A percentile compares a stretch with the other conserved stretches of the same genome.
phyloP scores from a whole-genome alignment of 768 basidiomycete species.

The Panaeolus cyanescens region DNA sequence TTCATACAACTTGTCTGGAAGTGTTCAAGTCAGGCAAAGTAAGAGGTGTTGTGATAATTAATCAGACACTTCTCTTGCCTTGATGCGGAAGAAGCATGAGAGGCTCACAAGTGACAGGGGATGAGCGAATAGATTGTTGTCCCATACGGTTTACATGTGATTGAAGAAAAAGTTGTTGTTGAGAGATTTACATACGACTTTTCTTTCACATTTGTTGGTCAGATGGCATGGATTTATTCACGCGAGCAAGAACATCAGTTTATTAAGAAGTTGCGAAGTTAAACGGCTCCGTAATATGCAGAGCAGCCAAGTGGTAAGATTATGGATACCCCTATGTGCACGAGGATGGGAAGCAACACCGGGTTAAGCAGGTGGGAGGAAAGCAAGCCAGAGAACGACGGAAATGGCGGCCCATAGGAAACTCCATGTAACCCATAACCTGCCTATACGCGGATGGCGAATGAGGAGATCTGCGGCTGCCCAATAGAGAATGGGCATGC shows the following conservation, averaged over 20 bases:
- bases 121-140: neutral
- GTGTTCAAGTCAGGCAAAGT: neutral
- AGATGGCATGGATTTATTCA: no score
- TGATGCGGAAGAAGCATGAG: neutral
- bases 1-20: no score
- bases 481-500: constrained; percentile 87
- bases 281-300: no score
- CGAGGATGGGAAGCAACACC: neutral
- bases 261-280: no score
- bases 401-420: constrained; percentile 74
- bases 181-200: neutral
- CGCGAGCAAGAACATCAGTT: no score
- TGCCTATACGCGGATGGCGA: constrained; percentile 48
- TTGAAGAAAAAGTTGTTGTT: neutral
- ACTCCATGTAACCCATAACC: constrained; percentile 77
- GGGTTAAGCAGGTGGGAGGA: constrained; percentile 85
- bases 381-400: constrained; percentile 77
- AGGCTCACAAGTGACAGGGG: neutral
- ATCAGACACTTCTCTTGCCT: neutral
- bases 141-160: neutral
- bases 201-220: no score
- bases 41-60: neutral
- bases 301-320: no score
- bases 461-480: constrained; percentile 70
- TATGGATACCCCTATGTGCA: no score